phyloP scores from a whole-genome alignment of 202 grass and related monocot species.

The Cymbopogon flexuosus region DNA sequence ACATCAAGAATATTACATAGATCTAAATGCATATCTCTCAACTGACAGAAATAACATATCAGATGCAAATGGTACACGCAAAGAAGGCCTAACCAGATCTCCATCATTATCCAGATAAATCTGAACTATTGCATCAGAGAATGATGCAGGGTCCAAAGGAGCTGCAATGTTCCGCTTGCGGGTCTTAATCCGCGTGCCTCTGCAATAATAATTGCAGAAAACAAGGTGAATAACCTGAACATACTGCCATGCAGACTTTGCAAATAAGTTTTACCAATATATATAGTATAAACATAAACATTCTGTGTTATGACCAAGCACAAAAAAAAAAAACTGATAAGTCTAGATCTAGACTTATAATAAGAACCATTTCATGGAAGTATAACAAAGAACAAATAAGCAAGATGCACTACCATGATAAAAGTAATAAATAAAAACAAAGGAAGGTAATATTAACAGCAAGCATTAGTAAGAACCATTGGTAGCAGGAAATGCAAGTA shows the following conservation, averaged over 20 bases:
- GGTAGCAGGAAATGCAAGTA: background rate
- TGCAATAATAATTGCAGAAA: conserved; percentile 39
- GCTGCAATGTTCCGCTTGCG: conserved; percentile 91
- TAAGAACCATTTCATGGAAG: background rate
- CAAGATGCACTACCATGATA: background rate
- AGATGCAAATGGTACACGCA: conserved; percentile 6
- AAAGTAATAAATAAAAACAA: background rate
- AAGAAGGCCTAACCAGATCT: conserved; percentile 62
- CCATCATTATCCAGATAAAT: conserved; percentile 97
- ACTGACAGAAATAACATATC: background rate
- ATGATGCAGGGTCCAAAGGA: conserved; percentile 84
- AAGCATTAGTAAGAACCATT: background rate
- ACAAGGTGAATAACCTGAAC: conserved; percentile 8
- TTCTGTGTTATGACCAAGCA: background rate
- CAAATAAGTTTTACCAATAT: too few relatives aligned
- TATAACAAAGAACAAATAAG: background rate
- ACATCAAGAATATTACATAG: background rate
- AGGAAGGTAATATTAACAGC: background rate
- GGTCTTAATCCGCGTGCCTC: conserved; percentile 95
- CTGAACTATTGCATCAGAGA: conserved; percentile 95
- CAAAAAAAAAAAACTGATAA: background rate
- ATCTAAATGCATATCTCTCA: background rate
- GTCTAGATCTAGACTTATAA: background rate
- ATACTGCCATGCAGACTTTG: background rate
- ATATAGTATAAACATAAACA: background rate